phyloP scores from a whole-genome alignment of 2,329 filamentous ascomycete genomes.

The Botryotinia convoluta region DNA sequence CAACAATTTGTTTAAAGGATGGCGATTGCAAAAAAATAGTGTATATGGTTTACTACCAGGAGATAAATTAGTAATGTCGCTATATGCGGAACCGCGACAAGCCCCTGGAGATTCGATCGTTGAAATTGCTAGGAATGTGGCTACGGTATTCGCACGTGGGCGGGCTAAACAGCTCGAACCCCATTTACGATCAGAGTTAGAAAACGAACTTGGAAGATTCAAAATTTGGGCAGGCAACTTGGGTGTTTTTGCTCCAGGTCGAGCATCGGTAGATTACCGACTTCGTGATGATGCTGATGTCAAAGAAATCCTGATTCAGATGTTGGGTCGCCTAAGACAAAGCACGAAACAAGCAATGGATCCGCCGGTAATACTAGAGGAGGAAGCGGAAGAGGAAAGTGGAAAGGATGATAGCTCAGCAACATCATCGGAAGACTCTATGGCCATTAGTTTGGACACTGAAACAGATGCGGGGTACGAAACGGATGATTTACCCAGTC shows the following conservation, averaged over 20 bases:
- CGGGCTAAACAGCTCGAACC: constrained; percentile 10
- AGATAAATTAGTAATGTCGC: not conserved
- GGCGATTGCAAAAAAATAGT: too few species aligned
- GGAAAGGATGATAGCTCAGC: not conserved
- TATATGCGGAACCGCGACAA: not conserved
- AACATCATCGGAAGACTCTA: constrained; percentile 3
- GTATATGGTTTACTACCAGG: not conserved
- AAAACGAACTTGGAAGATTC: constrained; percentile 8
- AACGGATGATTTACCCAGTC: not conserved
- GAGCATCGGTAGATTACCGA: constrained; percentile 6
- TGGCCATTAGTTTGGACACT: constrained; percentile 12
- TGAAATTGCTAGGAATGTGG: constrained; percentile 13
- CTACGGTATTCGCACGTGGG: constrained; percentile 4
- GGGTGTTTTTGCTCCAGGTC: constrained; percentile 6
- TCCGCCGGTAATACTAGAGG: not conserved
- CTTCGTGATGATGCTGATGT: constrained; percentile 11
- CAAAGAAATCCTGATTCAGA: constrained; percentile 4
- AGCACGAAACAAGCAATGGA: constrained; percentile 15
- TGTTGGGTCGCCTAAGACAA: constrained; percentile 7
- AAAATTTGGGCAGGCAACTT: constrained; percentile 10
- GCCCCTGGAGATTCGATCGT: not conserved
- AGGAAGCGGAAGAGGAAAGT: not conserved
- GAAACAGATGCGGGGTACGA: not conserved
- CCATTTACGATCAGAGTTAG: constrained; percentile 9
- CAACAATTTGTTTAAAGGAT: not conserved